Evolutionary conservation across 208 protist species (phyloP), one percentile per base, ranked within the genome.

Genomic region (Trypanosoma scelopori): DNA sequence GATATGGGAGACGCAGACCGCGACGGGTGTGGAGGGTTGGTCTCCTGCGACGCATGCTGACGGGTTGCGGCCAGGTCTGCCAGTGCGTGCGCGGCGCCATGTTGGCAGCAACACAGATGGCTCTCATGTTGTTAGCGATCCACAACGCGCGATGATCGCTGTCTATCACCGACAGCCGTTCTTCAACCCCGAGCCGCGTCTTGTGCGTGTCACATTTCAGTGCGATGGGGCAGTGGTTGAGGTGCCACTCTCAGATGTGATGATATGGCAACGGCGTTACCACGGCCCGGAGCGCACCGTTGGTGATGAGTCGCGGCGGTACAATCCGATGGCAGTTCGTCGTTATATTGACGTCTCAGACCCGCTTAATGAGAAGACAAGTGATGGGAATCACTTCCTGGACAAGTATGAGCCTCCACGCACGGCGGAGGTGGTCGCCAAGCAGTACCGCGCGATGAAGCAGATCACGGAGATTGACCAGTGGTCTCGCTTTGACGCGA

Each of bases 311-410:
- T 82, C 82, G 18, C 82, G 87, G 3, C 86, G 87, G 30, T 81
- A 91, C 76, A 87, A 79, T 57, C 74, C 79, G 5, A 25, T 51
- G 4, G 80, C 76, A 25, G 56, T 92, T 25, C 76, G 76, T 49
- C 87, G 91, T 56, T 94, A 91, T 76, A 67, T 96, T 46, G 84
- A 96, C 66, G 87, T 92, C 3, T 74, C 85, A 9, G 91, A 96
- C 69, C 91, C 91, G 15, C 65, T 81, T 68, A 71, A 82, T 62
- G 76, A 84, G 58, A 89, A 84, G 74, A 47, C 39, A 39, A 64
- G 28, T 20, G 63, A 59, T n/a, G 56, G 62, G 32, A 69, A 79
- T 39, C 91, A 96, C 80, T 96, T 96, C 51, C 71, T 96, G 5
- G 91, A 93, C 62, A 94, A 96, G 74, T 94, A 94, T 70, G 83